A percentile compares a stretch with the other conserved stretches of the same genome.
Conservation (phyloP, 257 asterid species). For the Solanum arcanum region DNA sequence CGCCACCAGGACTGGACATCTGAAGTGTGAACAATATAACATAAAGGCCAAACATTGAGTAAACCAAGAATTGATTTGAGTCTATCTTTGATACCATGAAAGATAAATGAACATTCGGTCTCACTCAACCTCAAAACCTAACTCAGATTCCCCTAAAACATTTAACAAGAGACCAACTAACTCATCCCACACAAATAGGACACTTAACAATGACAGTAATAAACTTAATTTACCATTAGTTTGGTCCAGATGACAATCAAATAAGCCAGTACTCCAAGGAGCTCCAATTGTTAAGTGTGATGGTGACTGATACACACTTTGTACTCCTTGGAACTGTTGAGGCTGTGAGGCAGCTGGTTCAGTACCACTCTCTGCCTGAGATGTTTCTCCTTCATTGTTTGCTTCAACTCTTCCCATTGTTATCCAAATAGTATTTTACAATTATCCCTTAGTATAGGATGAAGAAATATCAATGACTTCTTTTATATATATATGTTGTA, state of each 20-base stretch:
- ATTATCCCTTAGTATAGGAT: neutral
- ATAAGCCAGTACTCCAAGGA: constrained; percentile 23
- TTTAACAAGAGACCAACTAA: neutral
- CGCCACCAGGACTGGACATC: neutral
- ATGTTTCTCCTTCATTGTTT: neutral
- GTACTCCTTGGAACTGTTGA: neutral
- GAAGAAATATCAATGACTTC: neutral
- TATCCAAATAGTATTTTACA: neutral
- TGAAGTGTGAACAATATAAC: neutral
- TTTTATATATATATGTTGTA: neutral
- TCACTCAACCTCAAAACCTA: neutral
- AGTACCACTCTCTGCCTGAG: neutral
- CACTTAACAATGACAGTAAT: neutral
- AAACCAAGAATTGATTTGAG: neutral
- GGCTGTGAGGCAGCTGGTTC: constrained; percentile 1
- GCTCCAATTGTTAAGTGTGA: constrained; percentile 2
- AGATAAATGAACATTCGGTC: too few relatives aligned
- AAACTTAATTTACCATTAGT: constrained; percentile 9
- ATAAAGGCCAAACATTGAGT: neutral
- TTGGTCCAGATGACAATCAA: constrained; percentile 18
- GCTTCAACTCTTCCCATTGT: constrained; percentile 9
- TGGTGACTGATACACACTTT: neutral
- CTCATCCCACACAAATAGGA: neutral
- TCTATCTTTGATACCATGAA: neutral
- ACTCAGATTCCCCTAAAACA: neutral